phyloP scores from a whole-genome alignment of 202 grass and related monocot species.

The Cymbopogon flexuosus region DNA sequence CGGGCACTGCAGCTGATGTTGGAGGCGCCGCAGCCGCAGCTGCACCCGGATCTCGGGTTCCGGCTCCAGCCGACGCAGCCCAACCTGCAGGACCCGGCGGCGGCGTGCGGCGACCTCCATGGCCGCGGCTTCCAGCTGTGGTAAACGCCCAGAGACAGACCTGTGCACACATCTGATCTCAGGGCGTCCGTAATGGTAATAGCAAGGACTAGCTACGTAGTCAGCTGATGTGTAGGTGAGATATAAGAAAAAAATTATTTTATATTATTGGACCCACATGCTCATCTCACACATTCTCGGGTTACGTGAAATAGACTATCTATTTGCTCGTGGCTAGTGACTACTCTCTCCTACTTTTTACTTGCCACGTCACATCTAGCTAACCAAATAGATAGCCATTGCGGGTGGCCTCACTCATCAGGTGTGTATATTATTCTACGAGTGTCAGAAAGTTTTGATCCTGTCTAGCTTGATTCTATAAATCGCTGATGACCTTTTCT shows the following conservation, averaged over 20 bases:
- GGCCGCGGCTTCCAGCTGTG: constrained; percentile 71
- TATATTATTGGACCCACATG: too few relatives aligned
- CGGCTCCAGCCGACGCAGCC: constrained; percentile 73
- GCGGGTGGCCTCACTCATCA: not conserved
- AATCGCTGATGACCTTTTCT: not conserved
- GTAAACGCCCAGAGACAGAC: constrained; percentile 34
- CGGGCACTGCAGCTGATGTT: constrained; percentile 57
- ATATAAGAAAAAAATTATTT: too few relatives aligned
- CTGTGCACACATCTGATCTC: constrained; percentile 35
- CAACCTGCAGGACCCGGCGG: constrained; percentile 62
- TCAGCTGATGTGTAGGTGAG: too few relatives aligned
- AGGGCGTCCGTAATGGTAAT: not conserved
- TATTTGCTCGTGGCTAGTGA: too few relatives aligned
- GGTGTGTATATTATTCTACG: not conserved
- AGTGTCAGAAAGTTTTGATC: not conserved
- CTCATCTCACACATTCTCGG: too few relatives aligned
- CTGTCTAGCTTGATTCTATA: not conserved
- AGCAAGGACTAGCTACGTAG: too few relatives aligned
- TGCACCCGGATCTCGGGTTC: constrained; percentile 33
- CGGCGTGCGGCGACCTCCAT: constrained; percentile 42
- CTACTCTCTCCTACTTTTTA: too few relatives aligned
- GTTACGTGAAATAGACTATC: too few relatives aligned
- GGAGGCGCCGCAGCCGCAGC: constrained; percentile 15
- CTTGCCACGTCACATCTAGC: too few relatives aligned
- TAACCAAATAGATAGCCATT: too few relatives aligned